Conservation (phyloP, 2,329 filamentous ascomycete species). For the Pseudocercospora pini-densiflorae region DNA sequence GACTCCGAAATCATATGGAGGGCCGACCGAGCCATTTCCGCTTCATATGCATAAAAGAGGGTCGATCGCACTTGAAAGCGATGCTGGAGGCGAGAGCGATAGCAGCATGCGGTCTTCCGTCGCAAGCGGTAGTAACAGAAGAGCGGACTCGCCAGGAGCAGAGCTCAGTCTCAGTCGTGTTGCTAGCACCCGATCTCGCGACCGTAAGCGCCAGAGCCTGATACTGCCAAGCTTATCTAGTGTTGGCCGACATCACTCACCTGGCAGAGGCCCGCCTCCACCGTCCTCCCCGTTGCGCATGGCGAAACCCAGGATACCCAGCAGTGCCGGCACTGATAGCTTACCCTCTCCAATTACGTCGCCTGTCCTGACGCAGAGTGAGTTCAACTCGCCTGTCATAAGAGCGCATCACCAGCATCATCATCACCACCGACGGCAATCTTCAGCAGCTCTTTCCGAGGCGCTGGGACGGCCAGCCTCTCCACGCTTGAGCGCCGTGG, state of each 20-base stretch:
- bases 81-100: conserved; percentile 82
- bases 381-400: conserved; percentile 76
- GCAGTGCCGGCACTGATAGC: conserved; percentile 59
- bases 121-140: conserved; percentile 57
- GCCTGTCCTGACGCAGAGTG: conserved; percentile 80
- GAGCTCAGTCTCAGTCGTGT: conserved; percentile 78
- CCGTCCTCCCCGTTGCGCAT: conserved; percentile 81
- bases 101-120: conserved; percentile 84
- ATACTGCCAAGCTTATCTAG: conserved; percentile 71
- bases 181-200: conserved; percentile 68
- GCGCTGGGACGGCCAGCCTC: conserved; percentile 71
- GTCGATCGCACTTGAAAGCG: conserved; percentile 81
- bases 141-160: conserved; percentile 88
- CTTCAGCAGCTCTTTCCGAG: conserved; percentile 81
- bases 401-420: conserved; percentile 55
- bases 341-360: conserved; percentile 86
- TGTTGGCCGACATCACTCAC: conserved; percentile 86
- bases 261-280: conserved; percentile 72
- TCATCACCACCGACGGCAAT: conserved; percentile 87
- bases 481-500: conserved; percentile 76
- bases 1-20: conserved; percentile 82
- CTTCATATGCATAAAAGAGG: conserved; percentile 68
- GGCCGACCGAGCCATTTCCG: conserved; percentile 56
- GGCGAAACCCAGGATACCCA: conserved; percentile 74
- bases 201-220: conserved; percentile 84